A percentile compares a stretch with the other conserved stretches of the same genome.
phyloP scores from a whole-genome alignment of 148 eudicot genomes.

The Arbutus unedo region DNA sequence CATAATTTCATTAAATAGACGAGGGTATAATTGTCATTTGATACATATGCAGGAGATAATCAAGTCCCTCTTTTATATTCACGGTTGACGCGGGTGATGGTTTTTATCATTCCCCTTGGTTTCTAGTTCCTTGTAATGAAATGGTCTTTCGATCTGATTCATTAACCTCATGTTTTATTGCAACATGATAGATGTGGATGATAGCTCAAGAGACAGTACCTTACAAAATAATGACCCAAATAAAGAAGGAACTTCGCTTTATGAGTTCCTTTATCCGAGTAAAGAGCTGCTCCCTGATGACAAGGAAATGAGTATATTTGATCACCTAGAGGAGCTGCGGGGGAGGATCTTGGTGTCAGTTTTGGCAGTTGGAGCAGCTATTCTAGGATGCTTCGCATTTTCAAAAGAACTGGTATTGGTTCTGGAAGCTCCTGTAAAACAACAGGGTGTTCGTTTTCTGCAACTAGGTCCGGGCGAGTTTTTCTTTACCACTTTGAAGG shows the following conservation, averaged over 20 bases:
- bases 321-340: constrained; percentile 93
- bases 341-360: constrained; percentile 78
- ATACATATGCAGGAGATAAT: background rate
- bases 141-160: constrained; percentile 10
- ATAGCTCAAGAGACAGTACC: constrained; percentile 31
- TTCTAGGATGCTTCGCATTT: constrained; percentile 83
- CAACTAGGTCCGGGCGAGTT: constrained; percentile 99
- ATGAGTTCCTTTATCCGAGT: constrained; percentile 83
- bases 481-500: constrained; percentile 96
- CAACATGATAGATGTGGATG: constrained; percentile 29
- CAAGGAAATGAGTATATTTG: constrained; percentile 88
- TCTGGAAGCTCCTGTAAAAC: constrained; percentile 87
- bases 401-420: constrained; percentile 82
- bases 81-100: background rate
- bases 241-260: constrained; percentile 46
- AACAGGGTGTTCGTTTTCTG: constrained; percentile 90
- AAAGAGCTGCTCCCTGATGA: constrained; percentile 97
- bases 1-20: background rate
- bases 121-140: background rate
- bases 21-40: background rate
- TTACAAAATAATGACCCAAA: constrained; percentile 35
- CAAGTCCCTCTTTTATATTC: background rate
- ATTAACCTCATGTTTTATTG: background rate
- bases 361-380: constrained; percentile 89
- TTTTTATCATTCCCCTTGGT: background rate